These are phyloP conservation scores for Mesembryanthemum crystallinum DNA, from an alignment of 148 eudicot species.

Conservation along the genomic window DNA sequence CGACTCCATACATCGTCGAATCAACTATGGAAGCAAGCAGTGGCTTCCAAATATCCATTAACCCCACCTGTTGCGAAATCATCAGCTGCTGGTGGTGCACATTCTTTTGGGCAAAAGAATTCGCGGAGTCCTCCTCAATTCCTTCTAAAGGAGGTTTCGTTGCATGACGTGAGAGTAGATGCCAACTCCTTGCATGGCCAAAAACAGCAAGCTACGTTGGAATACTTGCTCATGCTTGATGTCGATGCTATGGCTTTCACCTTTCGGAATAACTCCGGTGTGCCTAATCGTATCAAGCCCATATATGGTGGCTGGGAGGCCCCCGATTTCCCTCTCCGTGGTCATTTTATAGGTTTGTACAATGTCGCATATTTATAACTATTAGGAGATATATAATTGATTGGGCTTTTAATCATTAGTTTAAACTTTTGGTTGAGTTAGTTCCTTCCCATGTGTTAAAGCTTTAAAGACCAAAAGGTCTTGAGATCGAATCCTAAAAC, in stretches of 20 bases:
- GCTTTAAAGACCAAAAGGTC: too few species aligned
- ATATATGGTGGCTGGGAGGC: constrained; percentile 27
- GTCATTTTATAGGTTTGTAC: constrained; percentile 28
- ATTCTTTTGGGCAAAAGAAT: neutral
- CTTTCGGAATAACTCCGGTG: constrained; percentile 22
- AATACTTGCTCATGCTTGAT: constrained; percentile 24
- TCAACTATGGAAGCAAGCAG: constrained; percentile 12
- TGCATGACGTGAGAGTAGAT: constrained; percentile 27
- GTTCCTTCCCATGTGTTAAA: too few species aligned
- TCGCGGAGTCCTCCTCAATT: neutral
- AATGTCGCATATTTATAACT: too few species aligned
- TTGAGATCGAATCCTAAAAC: too few species aligned
- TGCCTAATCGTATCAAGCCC: constrained; percentile 15
- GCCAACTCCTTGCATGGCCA: constrained; percentile 18
- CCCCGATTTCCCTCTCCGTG: constrained; percentile 18
- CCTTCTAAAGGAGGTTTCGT: constrained; percentile 16
- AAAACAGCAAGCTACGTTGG: constrained; percentile 19
- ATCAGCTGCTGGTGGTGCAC: neutral
- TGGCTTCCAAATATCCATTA: constrained; percentile 16
- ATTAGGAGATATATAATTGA: too few species aligned
- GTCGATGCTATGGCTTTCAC: constrained; percentile 10
- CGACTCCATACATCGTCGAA: constrained; percentile 2
- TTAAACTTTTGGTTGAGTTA: too few species aligned
- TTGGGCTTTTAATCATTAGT: too few species aligned
- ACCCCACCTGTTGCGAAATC: neutral